Evolutionary conservation across 1,139 yeast genomes (phyloP).

Genomic region (Candida pseudoviswanathii): DNA sequence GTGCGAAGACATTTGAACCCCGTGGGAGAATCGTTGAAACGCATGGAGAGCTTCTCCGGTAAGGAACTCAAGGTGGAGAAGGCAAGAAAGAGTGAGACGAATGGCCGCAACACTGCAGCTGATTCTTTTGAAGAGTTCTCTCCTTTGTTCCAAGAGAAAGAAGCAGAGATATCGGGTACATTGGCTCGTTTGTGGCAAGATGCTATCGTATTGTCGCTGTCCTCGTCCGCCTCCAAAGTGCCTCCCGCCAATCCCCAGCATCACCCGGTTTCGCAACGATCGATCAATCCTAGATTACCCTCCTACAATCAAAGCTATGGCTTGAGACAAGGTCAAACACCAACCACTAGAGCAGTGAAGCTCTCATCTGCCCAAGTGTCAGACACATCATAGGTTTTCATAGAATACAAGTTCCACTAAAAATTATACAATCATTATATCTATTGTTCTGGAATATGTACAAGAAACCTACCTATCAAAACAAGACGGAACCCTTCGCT

Average conservation of each 20-base stretch:
- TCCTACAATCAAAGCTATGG: conserved; percentile 23
- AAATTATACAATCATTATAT: not conserved
- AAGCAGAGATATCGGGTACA: conserved; percentile 28
- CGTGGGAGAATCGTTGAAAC: conserved; percentile 58
- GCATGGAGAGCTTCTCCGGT: conserved; percentile 35
- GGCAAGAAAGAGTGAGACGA: conserved; percentile 17
- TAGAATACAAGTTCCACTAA: not conserved
- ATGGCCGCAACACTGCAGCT: conserved; percentile 19
- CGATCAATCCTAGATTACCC: conserved; percentile 28
- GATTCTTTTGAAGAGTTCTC: conserved; percentile 41
- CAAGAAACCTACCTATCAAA: conserved; percentile 8
- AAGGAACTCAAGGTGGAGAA: conserved; percentile 26
- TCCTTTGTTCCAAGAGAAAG: conserved; percentile 34
- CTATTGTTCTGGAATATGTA: conserved; percentile 7
- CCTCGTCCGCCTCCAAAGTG: conserved; percentile 9
- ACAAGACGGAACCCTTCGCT: not conserved
- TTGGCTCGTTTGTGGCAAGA: conserved; percentile 46
- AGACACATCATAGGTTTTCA: conserved; percentile 12
- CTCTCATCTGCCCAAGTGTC: conserved; percentile 25
- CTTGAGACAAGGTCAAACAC: conserved; percentile 27
- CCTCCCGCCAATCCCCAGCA: conserved; percentile 11
- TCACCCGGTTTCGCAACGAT: conserved; percentile 24
- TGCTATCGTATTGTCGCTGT: conserved; percentile 30
- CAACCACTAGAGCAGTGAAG: conserved; percentile 43
- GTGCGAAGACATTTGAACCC: conserved; percentile 74